Percentiles rank a stretch among this genome's conserved stretches.
These are phyloP conservation scores for Tuber melanosporum DNA, from an alignment of 495 filamentous ascomycete species.

Conservation along the genomic window DNA sequence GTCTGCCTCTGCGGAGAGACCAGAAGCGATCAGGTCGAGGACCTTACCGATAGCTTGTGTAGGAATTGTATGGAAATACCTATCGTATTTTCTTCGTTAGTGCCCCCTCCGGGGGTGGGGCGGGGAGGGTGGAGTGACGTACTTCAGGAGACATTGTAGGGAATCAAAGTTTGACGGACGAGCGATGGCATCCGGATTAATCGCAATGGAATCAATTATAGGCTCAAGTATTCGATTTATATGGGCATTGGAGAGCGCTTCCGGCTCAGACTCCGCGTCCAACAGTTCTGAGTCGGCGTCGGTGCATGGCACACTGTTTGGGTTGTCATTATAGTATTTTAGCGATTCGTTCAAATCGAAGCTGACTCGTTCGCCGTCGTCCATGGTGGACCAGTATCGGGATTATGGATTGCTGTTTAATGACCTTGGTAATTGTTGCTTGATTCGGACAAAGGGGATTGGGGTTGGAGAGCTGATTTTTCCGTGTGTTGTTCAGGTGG, in stretches of 20 bases:
- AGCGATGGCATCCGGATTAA: constrained; percentile 79
- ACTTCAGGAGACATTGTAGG: constrained; percentile 94
- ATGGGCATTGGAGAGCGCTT: constrained; percentile 67
- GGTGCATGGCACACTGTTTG: constrained; percentile 69
- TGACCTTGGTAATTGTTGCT: background rate
- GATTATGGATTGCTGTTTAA: background rate
- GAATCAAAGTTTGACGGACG: constrained; percentile 78
- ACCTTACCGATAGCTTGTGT: constrained; percentile 80
- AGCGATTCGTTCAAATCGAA: constrained; percentile 96
- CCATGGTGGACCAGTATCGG: constrained; percentile 55
- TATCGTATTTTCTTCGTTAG: constrained; percentile 47
- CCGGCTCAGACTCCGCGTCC: constrained; percentile 87
- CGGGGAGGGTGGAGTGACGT: constrained; percentile 53
- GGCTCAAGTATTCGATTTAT: constrained; percentile 76
- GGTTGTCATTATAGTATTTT: constrained; percentile 92
- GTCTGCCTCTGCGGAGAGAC: constrained; percentile 87
- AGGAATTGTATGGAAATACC: constrained; percentile 75
- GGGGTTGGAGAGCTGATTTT: background rate
- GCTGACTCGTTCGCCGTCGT: constrained; percentile 53
- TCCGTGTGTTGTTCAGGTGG: background rate
- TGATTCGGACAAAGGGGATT: background rate
- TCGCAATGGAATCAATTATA: constrained; percentile 88
- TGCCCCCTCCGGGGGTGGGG: background rate
- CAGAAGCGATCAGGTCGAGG: constrained; percentile 86
- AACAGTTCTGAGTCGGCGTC: constrained; percentile 78